Conservation (phyloP, 1,284 basidiomycete genomes). For the Takashimella tepidaria region DNA sequence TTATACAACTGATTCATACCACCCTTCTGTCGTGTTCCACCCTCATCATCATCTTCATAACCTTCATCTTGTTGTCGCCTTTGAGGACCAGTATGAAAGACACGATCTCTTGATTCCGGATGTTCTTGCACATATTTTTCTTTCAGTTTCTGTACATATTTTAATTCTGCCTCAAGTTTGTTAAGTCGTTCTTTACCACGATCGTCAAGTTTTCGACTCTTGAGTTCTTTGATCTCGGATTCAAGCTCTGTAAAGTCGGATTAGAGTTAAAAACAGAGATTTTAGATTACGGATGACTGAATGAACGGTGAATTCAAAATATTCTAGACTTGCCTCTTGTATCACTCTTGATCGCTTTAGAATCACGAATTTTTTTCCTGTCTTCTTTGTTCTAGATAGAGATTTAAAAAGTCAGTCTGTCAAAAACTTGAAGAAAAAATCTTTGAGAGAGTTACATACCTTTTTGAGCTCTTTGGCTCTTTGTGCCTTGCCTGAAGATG, state of each 20-base stretch:
- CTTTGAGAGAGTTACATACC: conserved; percentile 50
- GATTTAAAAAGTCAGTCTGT: neutral
- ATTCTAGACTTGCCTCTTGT: conserved; percentile 63
- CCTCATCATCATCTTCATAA: conserved; percentile 50
- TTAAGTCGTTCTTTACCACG: conserved; percentile 36
- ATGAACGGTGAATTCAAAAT: no score
- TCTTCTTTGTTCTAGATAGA: conserved; percentile 71
- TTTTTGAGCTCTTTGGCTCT: conserved; percentile 87
- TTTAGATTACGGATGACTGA: no score
- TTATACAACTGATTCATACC: conserved; percentile 55
- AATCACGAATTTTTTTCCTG: conserved; percentile 70
- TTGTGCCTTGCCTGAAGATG: conserved; percentile 67
- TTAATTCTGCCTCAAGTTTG: conserved; percentile 69
- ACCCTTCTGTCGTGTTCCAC: conserved; percentile 48
- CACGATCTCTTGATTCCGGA: conserved; percentile 75
- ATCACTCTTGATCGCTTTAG: conserved; percentile 79
- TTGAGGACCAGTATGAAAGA: conserved; percentile 51
- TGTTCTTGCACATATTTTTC: conserved; percentile 84
- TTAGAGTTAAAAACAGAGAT: neutral
- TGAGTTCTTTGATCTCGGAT: conserved; percentile 37
- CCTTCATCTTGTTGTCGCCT: conserved; percentile 26
- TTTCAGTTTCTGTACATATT: conserved; percentile 74
- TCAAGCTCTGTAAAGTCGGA: conserved; percentile 36
- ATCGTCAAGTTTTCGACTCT: conserved; percentile 27
- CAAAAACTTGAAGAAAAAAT: no score